Percentiles rank a stretch among this genome's conserved stretches.
Conservation (phyloP, 2,329 filamentous ascomycete genomes). For the Botryotinia globosa region DNA sequence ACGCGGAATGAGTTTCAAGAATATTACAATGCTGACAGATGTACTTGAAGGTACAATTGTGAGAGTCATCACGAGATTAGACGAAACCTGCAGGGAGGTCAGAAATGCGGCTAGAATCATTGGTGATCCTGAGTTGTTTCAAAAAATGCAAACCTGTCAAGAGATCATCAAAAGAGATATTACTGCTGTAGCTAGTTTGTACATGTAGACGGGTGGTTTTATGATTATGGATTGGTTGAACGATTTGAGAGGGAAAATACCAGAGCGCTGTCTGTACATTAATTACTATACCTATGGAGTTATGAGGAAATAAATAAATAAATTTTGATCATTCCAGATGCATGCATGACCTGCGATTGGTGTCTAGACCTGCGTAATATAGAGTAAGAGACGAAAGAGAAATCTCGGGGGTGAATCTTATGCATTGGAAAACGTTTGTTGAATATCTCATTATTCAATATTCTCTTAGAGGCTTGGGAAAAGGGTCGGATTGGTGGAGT, state of each 20-base stretch:
- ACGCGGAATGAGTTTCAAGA: constrained; percentile 95
- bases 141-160: constrained; percentile 96
- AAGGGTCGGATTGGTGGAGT: not conserved
- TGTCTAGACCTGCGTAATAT: not conserved
- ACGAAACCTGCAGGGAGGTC: constrained; percentile 95
- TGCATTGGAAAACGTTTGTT: not conserved
- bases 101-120: constrained; percentile 96
- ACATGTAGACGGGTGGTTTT: constrained; percentile 60
- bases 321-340: not conserved
- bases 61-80: constrained; percentile 84
- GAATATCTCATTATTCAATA: not conserved
- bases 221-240: not conserved
- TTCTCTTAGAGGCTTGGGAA: not conserved
- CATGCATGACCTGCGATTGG: not conserved
- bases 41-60: constrained; percentile 98
- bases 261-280: not conserved
- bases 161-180: constrained; percentile 98
- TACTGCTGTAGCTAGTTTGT: constrained; percentile 82
- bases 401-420: not conserved
- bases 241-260: not conserved
- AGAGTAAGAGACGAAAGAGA: not conserved
- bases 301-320: not conserved
- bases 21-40: constrained; percentile 93
- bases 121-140: constrained; percentile 86
- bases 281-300: not conserved